These are phyloP conservation scores for Silene conica DNA, from an alignment of 148 eudicot genomes.

Conservation along the genomic window DNA sequence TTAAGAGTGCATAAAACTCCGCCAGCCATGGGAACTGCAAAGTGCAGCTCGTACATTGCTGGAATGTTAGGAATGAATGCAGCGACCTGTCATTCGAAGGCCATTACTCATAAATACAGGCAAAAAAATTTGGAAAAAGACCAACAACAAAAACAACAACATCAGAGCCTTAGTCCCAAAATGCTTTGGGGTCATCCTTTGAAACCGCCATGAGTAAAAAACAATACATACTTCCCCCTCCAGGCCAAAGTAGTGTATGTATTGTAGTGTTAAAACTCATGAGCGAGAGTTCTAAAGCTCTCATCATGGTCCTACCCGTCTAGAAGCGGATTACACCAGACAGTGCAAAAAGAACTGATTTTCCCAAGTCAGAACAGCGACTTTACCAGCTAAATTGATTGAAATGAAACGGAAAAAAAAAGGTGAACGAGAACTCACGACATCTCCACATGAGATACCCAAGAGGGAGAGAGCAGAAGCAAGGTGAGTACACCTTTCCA, in stretches of 20 bases:
- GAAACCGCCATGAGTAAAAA: no score
- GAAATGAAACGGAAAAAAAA: not conserved
- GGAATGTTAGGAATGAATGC: constrained; percentile 63
- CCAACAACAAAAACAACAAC: no score
- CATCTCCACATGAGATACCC: constrained; percentile 37
- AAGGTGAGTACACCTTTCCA: constrained; percentile 39
- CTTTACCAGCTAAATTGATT: not conserved
- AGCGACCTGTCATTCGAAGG: constrained; percentile 44
- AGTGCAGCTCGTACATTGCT: constrained; percentile 69
- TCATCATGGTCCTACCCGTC: no score
- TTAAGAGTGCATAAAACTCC: constrained; percentile 63
- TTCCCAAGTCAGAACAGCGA: not conserved
- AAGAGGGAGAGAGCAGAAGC: constrained; percentile 48
- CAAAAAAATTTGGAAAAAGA: not conserved
- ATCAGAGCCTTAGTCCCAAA: no score
- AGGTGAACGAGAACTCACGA: constrained; percentile 34
- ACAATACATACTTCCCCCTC: no score
- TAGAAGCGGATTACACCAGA: no score
- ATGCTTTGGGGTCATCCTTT: no score
- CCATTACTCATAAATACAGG: not conserved
- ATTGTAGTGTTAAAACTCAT: no score
- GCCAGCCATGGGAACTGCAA: constrained; percentile 77
- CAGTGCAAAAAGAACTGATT: no score
- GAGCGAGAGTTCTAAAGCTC: no score
- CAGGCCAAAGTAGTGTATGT: no score